Base-by-base conservation (phyloP, 768 basidiomycete species). In the Leccinum fibrillosum region DNA sequence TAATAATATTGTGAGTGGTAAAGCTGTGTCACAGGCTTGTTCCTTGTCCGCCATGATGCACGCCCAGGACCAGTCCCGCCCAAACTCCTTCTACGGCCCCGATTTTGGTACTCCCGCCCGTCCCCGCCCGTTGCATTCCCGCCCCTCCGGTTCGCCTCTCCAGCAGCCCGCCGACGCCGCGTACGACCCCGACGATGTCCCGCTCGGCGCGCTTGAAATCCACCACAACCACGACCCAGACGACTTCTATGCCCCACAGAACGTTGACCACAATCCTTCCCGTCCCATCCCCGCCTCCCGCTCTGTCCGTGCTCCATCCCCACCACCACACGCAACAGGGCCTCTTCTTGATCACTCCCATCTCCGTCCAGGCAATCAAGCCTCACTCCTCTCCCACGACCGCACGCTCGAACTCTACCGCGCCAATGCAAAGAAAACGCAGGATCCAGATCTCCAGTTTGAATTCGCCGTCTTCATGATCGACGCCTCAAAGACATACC, bases 401-500 rank as follows among this genome's bases (percentile, higher is more conserved):
- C 91, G 91, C 58, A 98, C 97, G 2, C 86, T 99, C 59, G 94
- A 98, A 73, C 86, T 97, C 61, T 99, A 99, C 78, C 90, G 97
- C 49, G 86, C 89, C 47, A 99, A 99, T 74, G 97, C 96, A 32
- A 97, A 96, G 78, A 98, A 98, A 77, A 97, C 95, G 0, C 94
- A 97, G 76, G 94, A 98, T 72, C 95, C 96, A 0, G 93, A 98
- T 67, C 78, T 98, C 56, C 95, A 96, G 71, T 98, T 94, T 78
- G 97, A 99, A 72, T 98, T 99, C 65, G 93, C 96, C 42, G 92
- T 95, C 9, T 98, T 98, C 81, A 94, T 98, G 90, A 90, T 99
- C 69, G 97, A 98, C 69, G 93, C 95, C 51, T 91, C 94, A 51
- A 97, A 96, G 74, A 86, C 89, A 2, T 84, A 94, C 71, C 88